A percentile compares a stretch with the other conserved stretches of the same genome.
phyloP scores from a whole-genome alignment of 257 asterid species.

The Sherardia arvensis region DNA sequence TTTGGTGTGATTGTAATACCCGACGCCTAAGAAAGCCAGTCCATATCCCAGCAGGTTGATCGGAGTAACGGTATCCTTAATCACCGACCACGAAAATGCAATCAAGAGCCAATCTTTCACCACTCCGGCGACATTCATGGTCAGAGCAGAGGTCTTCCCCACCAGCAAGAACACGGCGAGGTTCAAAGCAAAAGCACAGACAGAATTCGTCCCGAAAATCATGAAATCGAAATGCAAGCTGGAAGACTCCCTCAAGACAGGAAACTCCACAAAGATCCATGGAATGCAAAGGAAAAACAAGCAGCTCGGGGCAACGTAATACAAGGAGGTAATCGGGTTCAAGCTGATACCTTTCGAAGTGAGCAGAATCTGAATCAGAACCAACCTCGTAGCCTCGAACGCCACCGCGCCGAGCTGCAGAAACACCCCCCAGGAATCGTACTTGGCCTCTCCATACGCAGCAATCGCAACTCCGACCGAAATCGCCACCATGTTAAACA shows the following conservation, averaged over 20 bases:
- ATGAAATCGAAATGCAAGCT: constrained; percentile 36
- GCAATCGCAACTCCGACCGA: constrained; percentile 69
- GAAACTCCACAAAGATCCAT: constrained; percentile 56
- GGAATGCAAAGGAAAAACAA: constrained; percentile 44
- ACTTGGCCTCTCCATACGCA: constrained; percentile 75
- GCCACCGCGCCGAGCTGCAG: constrained; percentile 58
- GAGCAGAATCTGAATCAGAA: constrained; percentile 60
- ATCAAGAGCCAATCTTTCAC: constrained; percentile 71
- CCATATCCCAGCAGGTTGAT: constrained; percentile 61
- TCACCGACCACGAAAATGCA: constrained; percentile 83
- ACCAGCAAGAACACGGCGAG: constrained; percentile 66
- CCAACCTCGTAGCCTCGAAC: constrained; percentile 67
- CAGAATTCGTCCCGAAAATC: constrained; percentile 56
- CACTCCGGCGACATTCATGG: constrained; percentile 79
- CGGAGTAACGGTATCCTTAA: constrained; percentile 64
- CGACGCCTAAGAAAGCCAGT: constrained; percentile 64
- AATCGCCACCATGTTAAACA: constrained; percentile 59
- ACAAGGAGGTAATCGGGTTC: constrained; percentile 61
- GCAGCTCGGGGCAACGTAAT: constrained; percentile 72
- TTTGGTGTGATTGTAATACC: constrained; percentile 52
- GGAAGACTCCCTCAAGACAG: constrained; percentile 25
- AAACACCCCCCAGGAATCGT: constrained; percentile 61
- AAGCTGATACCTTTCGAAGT: constrained; percentile 56
- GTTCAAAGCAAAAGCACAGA: constrained; percentile 68
- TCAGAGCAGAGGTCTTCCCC: constrained; percentile 75